Percentiles rank a stretch among this genome's conserved stretches.
Evolutionary conservation across 2,329 filamentous ascomycete genomes (phyloP).

Genomic region (Zymoseptoria ardabiliae): DNA sequence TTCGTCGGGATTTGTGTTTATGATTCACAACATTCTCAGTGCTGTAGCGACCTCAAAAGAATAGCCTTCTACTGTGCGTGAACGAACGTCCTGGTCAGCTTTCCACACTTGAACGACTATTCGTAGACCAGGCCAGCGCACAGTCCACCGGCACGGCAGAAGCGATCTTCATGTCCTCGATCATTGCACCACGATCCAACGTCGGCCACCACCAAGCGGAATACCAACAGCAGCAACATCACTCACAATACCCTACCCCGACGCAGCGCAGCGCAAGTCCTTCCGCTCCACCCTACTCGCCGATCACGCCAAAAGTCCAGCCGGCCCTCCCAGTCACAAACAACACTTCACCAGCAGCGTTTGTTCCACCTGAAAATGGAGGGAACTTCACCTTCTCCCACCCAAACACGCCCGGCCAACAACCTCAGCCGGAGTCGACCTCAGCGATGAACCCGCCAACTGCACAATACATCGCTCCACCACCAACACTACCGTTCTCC

Average conservation of each 20-base stretch:
- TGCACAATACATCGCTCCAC: conserved; percentile 35
- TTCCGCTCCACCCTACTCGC: conserved; percentile 25
- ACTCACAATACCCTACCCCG: neutral
- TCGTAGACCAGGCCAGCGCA: neutral
- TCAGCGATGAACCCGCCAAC: conserved; percentile 11
- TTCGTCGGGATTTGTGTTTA: neutral
- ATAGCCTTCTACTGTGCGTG: neutral
- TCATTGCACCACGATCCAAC: neutral
- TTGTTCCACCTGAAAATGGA: conserved; percentile 14
- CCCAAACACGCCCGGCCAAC: neutral
- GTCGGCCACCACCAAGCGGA: neutral
- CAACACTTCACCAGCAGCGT: conserved; percentile 2
- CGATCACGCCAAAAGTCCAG: conserved; percentile 29
- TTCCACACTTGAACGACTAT: neutral
- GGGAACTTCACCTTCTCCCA: conserved; percentile 12
- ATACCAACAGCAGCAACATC: neutral
- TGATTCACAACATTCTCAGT: neutral
- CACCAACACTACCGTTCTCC: conserved; percentile 39
- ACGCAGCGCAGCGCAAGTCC: conserved; percentile 7
- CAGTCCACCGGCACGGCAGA: neutral
- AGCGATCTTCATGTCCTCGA: neutral
- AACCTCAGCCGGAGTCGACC: neutral
- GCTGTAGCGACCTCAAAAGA: neutral
- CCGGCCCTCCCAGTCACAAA: conserved; percentile 21
- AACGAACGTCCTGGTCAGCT: neutral